Evolutionary conservation across 192 early-diverging fungal genomes (phyloP).

Genomic region (Backusella tarrabulga): DNA sequence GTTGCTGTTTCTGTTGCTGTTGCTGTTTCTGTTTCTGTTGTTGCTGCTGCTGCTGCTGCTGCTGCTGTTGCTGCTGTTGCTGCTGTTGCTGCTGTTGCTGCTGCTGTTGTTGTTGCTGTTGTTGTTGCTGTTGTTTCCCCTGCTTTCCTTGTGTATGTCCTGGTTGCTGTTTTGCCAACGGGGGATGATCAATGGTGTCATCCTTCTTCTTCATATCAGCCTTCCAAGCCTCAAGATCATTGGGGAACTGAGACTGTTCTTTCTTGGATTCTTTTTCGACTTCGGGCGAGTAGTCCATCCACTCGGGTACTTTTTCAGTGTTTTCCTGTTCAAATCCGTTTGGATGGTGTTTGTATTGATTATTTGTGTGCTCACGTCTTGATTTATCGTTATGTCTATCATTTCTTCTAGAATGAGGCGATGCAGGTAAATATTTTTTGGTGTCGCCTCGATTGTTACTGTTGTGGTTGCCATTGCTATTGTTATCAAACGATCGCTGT

Average conservation of each 20-base stretch:
- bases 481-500: constrained; percentile 17
- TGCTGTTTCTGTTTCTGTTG: too few species aligned
- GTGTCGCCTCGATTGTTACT: not conserved
- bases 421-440: not conserved
- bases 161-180: not conserved
- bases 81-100: not conserved
- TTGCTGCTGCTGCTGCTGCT: not conserved
- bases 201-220: constrained; percentile 57
- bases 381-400: not conserved
- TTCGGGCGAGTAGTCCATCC: constrained; percentile 63
- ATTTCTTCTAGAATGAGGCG: constrained; percentile 6
- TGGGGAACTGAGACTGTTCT: constrained; percentile 37
- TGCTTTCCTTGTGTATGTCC: not conserved
- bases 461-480: not conserved
- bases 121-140: not conserved
- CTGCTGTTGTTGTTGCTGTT: not conserved
- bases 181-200: not conserved
- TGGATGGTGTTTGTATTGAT: not conserved
- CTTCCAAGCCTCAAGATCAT: constrained; percentile 61
- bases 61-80: not conserved
- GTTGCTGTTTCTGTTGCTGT: not conserved
- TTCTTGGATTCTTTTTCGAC: constrained; percentile 30
- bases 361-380: not conserved
- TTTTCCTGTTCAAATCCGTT: constrained; percentile 1
- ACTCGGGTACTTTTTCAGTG: constrained; percentile 43